A percentile compares a stretch with the other conserved stretches of the same genome.
Evolutionary conservation across 176 grass and related monocot species (phyloP).

Genomic region (Zoysia japonica): DNA sequence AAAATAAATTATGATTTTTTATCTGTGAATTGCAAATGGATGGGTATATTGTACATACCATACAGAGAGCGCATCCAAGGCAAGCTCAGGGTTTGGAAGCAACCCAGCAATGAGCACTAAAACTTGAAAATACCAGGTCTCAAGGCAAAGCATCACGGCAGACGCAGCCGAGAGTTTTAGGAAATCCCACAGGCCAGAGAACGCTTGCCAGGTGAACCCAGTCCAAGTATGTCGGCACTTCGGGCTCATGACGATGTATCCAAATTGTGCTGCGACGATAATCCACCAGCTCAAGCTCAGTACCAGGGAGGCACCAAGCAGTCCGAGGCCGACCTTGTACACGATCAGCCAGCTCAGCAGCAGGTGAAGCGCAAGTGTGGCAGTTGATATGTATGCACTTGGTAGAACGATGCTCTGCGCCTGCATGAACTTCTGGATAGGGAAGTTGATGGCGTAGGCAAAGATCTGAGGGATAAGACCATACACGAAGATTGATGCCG

Average conservation of each 20-base stretch:
- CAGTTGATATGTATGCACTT: conserved; percentile 70
- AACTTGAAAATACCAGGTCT: conserved; percentile 75
- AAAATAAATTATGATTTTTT: neutral
- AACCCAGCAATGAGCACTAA: conserved; percentile 67
- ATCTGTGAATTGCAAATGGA: neutral
- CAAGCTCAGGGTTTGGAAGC: conserved; percentile 58
- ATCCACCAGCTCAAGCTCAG: conserved; percentile 74
- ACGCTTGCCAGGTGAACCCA: conserved; percentile 52
- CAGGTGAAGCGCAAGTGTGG: conserved; percentile 43
- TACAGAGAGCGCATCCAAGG: conserved; percentile 62
- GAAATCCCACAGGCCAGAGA: conserved; percentile 46
- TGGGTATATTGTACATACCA: conserved; percentile 29
- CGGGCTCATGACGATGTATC: conserved; percentile 54
- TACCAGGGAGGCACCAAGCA: conserved; percentile 62
- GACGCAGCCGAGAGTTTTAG: conserved; percentile 61
- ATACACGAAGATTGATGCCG: conserved; percentile 64
- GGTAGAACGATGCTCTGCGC: conserved; percentile 84
- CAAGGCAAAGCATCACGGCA: conserved; percentile 72
- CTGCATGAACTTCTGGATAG: conserved; percentile 90
- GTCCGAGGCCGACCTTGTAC: conserved; percentile 44
- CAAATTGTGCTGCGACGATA: conserved; percentile 56
- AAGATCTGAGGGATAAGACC: conserved; percentile 95
- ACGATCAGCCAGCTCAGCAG: conserved; percentile 47
- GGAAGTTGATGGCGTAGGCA: conserved; percentile 78
- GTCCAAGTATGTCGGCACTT: conserved; percentile 56